Base-by-base conservation (phyloP, 2,329 filamentous ascomycete species). In the Xylariomycetidae sp. region DNA sequence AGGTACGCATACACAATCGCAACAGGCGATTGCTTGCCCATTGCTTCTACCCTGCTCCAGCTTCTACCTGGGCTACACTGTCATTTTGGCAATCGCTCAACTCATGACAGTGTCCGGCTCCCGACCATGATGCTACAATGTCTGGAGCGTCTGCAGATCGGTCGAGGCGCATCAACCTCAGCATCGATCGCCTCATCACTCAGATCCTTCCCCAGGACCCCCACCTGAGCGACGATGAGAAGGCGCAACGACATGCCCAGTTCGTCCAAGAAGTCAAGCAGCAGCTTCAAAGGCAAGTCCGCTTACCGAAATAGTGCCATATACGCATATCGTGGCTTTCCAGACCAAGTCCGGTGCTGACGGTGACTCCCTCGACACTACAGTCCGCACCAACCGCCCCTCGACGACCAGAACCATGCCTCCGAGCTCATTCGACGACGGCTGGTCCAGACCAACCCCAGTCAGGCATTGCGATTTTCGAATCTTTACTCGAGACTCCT, bases 401-500 rank as follows among this genome's bases (percentile, higher is more conserved):
- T 81, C 32, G 72, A 81, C 38, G 83, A 89, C 55, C 82, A 94
- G 44, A 90, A 94, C 57, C 89, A 95, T 68, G 88, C 89, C 34
- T 86, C 86, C 19, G 88, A 95, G 57, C 65, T 94, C 50, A 95
- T 98, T 59, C 92, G 90, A 65, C 79, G 85, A 54, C 86, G 85
- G 61, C 70, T 98, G 43, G 76, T 93, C 37, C 78, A 84, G 49
- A 82, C 81, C 47, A 85, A 87, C 52, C 76, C 76, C 28, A 83
- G 74, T 43, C 84, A 89, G 59, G 87, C 89, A 4, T 70, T 90
- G 14, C 76, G 82, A 41, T 95, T 95, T 61, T 83, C 87, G 16
- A 93, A 95, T 53, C 74, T 98, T 18, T 95, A 95, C 61, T 87
- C 86, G 20, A 76, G 87, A 36, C 74, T 98, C 13, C 70, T 95